phyloP scores from a whole-genome alignment of 768 basidiomycete genomes.

The Lactarius pseudohatsudake region DNA sequence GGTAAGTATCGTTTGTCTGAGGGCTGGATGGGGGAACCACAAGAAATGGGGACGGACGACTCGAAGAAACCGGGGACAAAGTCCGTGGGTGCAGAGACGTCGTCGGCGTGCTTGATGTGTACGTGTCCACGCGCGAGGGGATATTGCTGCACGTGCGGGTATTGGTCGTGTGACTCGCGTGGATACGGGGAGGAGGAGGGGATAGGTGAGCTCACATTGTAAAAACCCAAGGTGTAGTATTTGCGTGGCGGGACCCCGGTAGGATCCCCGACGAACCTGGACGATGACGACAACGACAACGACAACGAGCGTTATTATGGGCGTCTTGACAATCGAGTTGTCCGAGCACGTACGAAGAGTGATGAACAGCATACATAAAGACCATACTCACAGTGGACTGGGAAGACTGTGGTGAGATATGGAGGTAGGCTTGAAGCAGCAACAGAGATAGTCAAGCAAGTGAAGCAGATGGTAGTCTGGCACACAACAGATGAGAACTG shows the following conservation, averaged over 20 bases:
- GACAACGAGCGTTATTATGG: neutral
- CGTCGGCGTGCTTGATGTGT: slow-evolving; percentile 30
- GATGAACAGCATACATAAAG: no score
- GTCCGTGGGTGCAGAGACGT: slow-evolving; percentile 29
- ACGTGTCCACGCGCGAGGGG: slow-evolving; percentile 28
- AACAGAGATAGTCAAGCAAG: no score
- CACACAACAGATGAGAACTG: no score
- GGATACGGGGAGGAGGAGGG: no score
- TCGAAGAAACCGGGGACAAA: slow-evolving; percentile 31
- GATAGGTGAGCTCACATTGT: slow-evolving; percentile 1
- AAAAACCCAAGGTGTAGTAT: slow-evolving; percentile 25
- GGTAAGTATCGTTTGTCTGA: neutral
- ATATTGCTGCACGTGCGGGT: slow-evolving; percentile 13
- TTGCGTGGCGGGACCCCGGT: slow-evolving; percentile 17
- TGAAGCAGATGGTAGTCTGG: no score
- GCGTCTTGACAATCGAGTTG: neutral
- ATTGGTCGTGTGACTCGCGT: neutral
- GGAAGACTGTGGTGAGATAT: no score
- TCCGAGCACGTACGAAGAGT: slow-evolving; percentile 25
- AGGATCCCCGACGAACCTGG: neutral
- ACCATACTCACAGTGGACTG: no score
- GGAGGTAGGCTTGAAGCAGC: no score
- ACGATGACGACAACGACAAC: no score
- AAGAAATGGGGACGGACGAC: slow-evolving; percentile 32
- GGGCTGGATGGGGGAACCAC: no score